phyloP scores from a whole-genome alignment of 345 rosid species.

The Lagerstroemia speciosa region DNA sequence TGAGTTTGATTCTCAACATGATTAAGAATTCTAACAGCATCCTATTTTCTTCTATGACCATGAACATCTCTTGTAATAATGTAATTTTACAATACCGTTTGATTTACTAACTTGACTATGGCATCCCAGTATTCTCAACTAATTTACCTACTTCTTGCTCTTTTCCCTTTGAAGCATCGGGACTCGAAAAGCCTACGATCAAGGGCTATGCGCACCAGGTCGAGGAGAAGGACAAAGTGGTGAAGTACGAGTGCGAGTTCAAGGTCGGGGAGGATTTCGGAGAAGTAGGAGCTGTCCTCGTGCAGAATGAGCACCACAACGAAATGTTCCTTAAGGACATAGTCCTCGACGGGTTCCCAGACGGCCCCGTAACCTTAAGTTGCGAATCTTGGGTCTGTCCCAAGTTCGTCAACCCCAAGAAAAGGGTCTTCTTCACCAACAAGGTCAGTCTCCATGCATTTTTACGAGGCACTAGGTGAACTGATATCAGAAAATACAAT shows the following conservation, averaged over 20 bases:
- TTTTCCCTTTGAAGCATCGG: conserved; percentile 26
- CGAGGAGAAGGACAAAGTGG: conserved; percentile 16
- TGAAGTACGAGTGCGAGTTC: conserved; percentile 48
- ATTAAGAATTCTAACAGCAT: no score
- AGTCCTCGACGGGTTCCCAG: conserved; percentile 31
- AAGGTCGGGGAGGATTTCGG: conserved; percentile 46
- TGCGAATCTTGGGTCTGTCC: conserved; percentile 64
- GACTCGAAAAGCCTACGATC: conserved; percentile 36
- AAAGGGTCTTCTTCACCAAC: conserved; percentile 55
- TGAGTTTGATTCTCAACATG: no score
- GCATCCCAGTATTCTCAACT: no score
- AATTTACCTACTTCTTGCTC: no score
- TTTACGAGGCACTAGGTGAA: no score
- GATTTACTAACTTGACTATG: no score
- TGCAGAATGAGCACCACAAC: conserved; percentile 63
- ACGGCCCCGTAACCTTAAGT: conserved; percentile 27
- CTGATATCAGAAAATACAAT: no score
- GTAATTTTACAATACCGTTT: no score
- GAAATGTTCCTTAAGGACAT: conserved; percentile 52
- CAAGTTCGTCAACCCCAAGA: conserved; percentile 32
- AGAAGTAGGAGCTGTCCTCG: conserved; percentile 42
- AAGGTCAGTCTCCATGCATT: conserved; percentile 40
- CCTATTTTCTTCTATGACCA: no score
- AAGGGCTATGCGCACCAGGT: conserved; percentile 36
- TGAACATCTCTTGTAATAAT: no score